These are phyloP conservation scores for Rhodotorula kratochvilovae DNA, from an alignment of 768 basidiomycete species.

Conservation along the genomic window DNA sequence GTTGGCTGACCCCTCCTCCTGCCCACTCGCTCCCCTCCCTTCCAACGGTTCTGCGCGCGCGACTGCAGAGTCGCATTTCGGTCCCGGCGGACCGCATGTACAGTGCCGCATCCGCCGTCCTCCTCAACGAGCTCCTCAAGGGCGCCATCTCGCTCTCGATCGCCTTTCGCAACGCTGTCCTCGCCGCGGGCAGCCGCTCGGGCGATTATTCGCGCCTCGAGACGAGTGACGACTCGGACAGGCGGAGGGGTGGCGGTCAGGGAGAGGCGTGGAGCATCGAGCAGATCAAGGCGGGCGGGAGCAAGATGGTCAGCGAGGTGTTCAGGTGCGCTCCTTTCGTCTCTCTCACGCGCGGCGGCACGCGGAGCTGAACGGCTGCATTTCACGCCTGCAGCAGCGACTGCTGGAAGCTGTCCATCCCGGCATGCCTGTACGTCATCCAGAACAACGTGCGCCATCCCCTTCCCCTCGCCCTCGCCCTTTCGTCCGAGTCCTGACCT, in stretches of 20 bases:
- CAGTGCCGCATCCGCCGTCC: conserved; percentile 87
- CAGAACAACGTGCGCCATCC: conserved; percentile 48
- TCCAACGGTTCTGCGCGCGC: background rate
- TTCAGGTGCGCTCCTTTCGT: conserved; percentile 31
- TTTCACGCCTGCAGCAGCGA: conserved; percentile 64
- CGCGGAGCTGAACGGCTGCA: too few relatives aligned
- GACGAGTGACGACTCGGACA: conserved; percentile 1
- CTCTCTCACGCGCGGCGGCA: too few relatives aligned
- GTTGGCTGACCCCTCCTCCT: background rate
- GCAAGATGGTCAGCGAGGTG: conserved; percentile 26
- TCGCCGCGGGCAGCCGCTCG: background rate
- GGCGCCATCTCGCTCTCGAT: conserved; percentile 78
- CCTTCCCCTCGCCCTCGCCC: background rate
- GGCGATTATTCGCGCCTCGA: conserved; percentile 15
- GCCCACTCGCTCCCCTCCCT: too few relatives aligned
- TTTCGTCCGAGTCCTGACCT: background rate
- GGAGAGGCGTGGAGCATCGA: background rate
- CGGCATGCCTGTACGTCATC: conserved; percentile 75
- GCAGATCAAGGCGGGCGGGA: background rate
- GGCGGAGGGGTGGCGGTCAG: background rate
- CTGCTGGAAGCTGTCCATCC: conserved; percentile 96
- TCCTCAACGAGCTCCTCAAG: conserved; percentile 91
- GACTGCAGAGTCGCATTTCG: conserved; percentile 29
- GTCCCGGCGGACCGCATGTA: conserved; percentile 51
- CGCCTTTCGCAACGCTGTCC: conserved; percentile 51